A percentile compares a stretch with the other conserved stretches of the same genome.
Evolutionary conservation across 331 rosid species (phyloP).

Genomic region (Malus hybrid): DNA sequence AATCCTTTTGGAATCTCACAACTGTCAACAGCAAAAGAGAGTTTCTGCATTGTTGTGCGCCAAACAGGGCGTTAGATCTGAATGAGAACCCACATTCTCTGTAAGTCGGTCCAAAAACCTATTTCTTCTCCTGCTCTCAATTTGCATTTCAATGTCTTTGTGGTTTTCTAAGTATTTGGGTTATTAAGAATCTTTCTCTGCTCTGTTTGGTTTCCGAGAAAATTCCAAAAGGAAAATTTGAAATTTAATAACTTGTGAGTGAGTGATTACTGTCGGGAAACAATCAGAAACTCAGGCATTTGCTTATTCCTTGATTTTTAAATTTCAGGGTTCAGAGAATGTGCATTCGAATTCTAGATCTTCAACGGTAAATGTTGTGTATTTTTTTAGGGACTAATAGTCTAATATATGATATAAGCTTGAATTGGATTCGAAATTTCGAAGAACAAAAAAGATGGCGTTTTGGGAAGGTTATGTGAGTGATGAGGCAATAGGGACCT

Average conservation of each 20-base stretch:
- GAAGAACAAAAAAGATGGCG: slow-evolving; percentile 36
- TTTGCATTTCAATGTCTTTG: background rate
- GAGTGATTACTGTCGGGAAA: background rate
- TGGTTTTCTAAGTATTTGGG: background rate
- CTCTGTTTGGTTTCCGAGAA: slow-evolving; percentile 12
- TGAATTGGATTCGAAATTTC: background rate
- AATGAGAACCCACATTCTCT: slow-evolving; percentile 20
- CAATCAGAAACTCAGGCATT: background rate
- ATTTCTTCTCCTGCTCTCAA: background rate
- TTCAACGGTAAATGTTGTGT: slow-evolving; percentile 20
- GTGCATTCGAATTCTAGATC: slow-evolving; percentile 33
- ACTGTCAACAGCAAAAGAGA: background rate
- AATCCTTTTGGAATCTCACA: background rate
- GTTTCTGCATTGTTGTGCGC: slow-evolving; percentile 6
- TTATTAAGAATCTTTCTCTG: background rate
- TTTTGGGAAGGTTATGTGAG: slow-evolving; percentile 76
- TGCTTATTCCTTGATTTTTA: background rate
- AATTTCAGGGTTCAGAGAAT: slow-evolving; percentile 35
- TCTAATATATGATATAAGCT: background rate
- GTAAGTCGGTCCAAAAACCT: slow-evolving; percentile 18
- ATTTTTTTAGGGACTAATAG: background rate
- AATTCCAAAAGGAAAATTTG: background rate
- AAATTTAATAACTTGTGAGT: background rate
- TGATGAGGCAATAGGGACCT: slow-evolving; percentile 80
- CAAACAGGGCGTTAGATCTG: slow-evolving; percentile 38